A percentile compares a stretch with the other conserved stretches of the same genome.
These are phyloP conservation scores for Hypoxylon sp. DNA, from an alignment of 2,329 filamentous ascomycete species.

Conservation along the genomic window DNA sequence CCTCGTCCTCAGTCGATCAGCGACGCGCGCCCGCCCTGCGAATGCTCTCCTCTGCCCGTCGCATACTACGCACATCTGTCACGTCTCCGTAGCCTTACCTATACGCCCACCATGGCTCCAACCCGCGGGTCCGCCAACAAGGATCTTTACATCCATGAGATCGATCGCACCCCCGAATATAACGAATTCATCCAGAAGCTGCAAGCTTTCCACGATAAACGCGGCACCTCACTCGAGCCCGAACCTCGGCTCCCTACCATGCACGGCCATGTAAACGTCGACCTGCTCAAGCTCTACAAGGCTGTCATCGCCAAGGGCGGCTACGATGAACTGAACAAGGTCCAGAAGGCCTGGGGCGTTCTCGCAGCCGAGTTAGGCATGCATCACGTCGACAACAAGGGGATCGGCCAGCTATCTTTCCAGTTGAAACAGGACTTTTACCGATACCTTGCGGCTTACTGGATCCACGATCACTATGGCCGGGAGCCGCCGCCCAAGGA, in stretches of 20 bases:
- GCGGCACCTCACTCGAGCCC: conserved; percentile 80
- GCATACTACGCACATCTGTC: not conserved
- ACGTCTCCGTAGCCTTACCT: not conserved
- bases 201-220: conserved; percentile 76
- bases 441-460: conserved; percentile 86
- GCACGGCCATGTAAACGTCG: conserved; percentile 77
- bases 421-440: conserved; percentile 88
- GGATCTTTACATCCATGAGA: conserved; percentile 48
- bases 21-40: not conserved
- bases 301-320: conserved; percentile 79
- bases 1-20: not conserved
- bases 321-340: conserved; percentile 83
- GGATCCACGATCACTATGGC: conserved; percentile 79
- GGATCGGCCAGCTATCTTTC: conserved; percentile 78
- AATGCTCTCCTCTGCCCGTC: conserved; percentile 12
- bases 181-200: conserved; percentile 80
- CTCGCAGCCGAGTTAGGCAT: conserved; percentile 80
- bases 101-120: conserved; percentile 41
- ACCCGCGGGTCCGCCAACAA: conserved; percentile 41
- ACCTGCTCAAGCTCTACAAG: conserved; percentile 81
- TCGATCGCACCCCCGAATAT: conserved; percentile 74
- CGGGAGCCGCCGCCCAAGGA: conserved; percentile 87
- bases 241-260: conserved; percentile 70
- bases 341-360: conserved; percentile 86
- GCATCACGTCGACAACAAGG: conserved; percentile 71